phyloP scores from a whole-genome alignment of 257 asterid genomes.

The Solanum verrucosum region DNA sequence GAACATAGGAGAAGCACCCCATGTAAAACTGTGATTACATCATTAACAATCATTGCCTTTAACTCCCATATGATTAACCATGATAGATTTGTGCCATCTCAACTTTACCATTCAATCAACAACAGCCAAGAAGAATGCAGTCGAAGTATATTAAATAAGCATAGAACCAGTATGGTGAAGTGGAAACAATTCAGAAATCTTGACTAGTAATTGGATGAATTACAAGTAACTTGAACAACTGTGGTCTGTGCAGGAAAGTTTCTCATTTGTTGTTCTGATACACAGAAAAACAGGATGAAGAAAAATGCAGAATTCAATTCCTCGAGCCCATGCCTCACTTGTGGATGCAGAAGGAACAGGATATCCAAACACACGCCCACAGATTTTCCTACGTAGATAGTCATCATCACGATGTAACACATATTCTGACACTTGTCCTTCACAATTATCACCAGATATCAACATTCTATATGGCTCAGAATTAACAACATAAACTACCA shows the following conservation, averaged over 20 bases:
- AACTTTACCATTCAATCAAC: background rate
- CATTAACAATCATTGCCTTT: background rate
- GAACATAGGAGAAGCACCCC: background rate
- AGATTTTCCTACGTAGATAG: background rate
- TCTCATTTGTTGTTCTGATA: background rate
- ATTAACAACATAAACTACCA: conserved; percentile 1
- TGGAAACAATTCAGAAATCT: background rate
- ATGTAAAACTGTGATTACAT: background rate
- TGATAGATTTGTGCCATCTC: background rate
- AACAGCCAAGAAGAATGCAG: background rate
- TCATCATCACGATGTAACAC: background rate
- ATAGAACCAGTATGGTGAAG: background rate
- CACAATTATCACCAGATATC: background rate
- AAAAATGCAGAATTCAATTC: background rate
- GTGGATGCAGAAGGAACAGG: background rate
- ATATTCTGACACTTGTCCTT: background rate
- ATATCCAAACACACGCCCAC: background rate
- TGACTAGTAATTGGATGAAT: background rate
- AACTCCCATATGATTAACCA: background rate
- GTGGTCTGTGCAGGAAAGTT: background rate
- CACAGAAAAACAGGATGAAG: background rate
- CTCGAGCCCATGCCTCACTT: background rate
- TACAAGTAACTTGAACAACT: background rate
- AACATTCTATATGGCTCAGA: background rate
- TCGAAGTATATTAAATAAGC: background rate